These are phyloP conservation scores for Arthrobotrys sinensis DNA, from an alignment of 2,329 filamentous ascomycete species.

Conservation along the genomic window DNA sequence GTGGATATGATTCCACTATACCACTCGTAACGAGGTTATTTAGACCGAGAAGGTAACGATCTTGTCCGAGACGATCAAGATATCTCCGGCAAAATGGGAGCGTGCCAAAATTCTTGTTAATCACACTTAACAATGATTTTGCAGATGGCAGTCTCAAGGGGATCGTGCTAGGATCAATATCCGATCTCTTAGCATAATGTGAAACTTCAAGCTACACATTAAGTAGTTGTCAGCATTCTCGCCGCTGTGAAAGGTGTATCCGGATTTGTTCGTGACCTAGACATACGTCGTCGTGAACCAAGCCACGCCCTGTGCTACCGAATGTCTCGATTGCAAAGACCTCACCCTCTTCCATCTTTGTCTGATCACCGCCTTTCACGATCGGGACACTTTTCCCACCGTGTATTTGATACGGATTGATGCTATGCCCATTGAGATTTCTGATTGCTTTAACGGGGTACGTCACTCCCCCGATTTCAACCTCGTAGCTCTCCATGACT, in stretches of 20 bases:
- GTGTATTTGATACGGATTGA: constrained; percentile 90
- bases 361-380: constrained; percentile 87
- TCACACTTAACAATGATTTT: constrained; percentile 86
- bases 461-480: constrained; percentile 83
- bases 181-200: constrained; percentile 83
- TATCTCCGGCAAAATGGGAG: constrained; percentile 92
- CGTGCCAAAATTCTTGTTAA: constrained; percentile 97
- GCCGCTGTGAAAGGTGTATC: neutral
- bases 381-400: constrained; percentile 94
- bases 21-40: constrained; percentile 87
- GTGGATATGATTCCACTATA: constrained; percentile 91
- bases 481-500: constrained; percentile 92
- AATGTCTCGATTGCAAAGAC: constrained; percentile 97
- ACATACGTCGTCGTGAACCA: constrained; percentile 85
- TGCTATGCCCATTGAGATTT: constrained; percentile 91
- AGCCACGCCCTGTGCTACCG: constrained; percentile 90
- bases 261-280: neutral
- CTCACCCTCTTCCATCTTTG: constrained; percentile 98
- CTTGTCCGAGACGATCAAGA: constrained; percentile 90
- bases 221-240: neutral
- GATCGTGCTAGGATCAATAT: constrained; percentile 77
- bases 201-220: constrained; percentile 79
- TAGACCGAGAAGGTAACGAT: constrained; percentile 91
- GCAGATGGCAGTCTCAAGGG: constrained; percentile 84
- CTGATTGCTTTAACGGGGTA: constrained; percentile 87